Evolutionary conservation across 495 filamentous ascomycete species (phyloP), one percentile per base, ranked within the genome.

Genomic region (Umbilicaria muhlenbergii): DNA sequence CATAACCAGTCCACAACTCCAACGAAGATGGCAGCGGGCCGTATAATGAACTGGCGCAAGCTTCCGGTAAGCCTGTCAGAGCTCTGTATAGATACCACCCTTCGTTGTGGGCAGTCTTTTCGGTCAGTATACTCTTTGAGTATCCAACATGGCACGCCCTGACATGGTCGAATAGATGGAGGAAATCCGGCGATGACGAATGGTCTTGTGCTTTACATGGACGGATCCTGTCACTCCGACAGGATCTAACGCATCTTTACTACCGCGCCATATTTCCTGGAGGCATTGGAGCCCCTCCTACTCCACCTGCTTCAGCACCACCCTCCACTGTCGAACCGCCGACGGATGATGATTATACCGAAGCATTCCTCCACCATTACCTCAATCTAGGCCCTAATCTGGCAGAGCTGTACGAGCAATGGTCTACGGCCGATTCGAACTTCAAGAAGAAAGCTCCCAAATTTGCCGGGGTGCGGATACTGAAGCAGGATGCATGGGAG

Each of bases 401-500:
- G 24, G 67, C 71, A 10, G 54, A 67, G 1, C 71, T 99, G 13
- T 99, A 99, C 60, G 58, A 78, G 19, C 75, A 89, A 64, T 99
- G 91, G 91, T 82, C 87, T 2, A 58, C 71, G 0, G 72, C 78
- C 7, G 91, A 99, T 58, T 60, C 81, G 14, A 94, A 96, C 59
- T 99, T 99, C 65, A 79, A 77, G 49, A 81, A 78, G 47, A 88
- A 83, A 42, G 88, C 91, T 2, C 77, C 81, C 0, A 79, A 81
- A 34, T 96, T 96, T 56, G 78, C 80, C 0, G 91, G 91, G 13
- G 83, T 99, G 32, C 81, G 91, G n/a, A 94, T 96, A 46, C 69
- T 99, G 5, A 81, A 78, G 49, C 91, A 99, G 58, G 88, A 94
- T 65, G 75, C 91, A 8, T 99, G 91, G 92, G 91, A 99, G 61